phyloP scores from a whole-genome alignment of 495 filamentous ascomycete genomes.

The Aspergillus ostianus region DNA sequence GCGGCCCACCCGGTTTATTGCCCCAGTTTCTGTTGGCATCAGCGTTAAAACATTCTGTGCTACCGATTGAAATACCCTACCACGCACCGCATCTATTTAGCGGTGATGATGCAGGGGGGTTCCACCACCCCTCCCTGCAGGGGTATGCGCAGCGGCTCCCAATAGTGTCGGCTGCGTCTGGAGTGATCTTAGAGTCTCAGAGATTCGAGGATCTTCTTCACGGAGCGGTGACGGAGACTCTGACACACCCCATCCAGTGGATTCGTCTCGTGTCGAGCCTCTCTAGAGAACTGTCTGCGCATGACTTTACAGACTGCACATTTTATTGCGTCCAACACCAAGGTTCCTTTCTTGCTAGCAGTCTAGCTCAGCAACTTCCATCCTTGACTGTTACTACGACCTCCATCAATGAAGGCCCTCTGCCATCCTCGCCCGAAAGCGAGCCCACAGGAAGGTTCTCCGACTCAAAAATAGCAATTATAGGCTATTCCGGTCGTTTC shows the following conservation, averaged over 20 bases:
- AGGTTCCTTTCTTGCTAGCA: slow-evolving; percentile 25
- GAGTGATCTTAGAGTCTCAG: slow-evolving; percentile 33
- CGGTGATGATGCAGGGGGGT: slow-evolving; percentile 56
- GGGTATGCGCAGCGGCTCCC: slow-evolving; percentile 51
- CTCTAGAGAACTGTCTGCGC: no score
- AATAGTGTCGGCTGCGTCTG: slow-evolving; percentile 58
- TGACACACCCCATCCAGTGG: no score
- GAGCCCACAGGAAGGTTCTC: slow-evolving; percentile 36
- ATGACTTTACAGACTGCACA: no score
- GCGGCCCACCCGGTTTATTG: slow-evolving; percentile 71
- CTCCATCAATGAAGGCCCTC: slow-evolving; percentile 27
- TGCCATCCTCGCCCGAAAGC: slow-evolving; percentile 25
- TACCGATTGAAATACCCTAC: slow-evolving; percentile 76
- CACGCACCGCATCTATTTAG: slow-evolving; percentile 75
- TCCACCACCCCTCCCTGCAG: slow-evolving; percentile 45
- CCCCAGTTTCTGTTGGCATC: slow-evolving; percentile 51
- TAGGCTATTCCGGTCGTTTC: slow-evolving; percentile 75
- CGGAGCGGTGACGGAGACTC: no score
- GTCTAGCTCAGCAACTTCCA: slow-evolving; percentile 36
- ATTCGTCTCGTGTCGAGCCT: no score
- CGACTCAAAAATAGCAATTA: slow-evolving; percentile 63
- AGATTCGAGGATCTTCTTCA: no score
- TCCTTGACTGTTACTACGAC: slow-evolving; percentile 30
- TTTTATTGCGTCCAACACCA: no score
- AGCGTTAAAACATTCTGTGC: slow-evolving; percentile 55